Conservation (phyloP, 2,329 filamentous ascomycete species). For the Davidsoniella australis region DNA sequence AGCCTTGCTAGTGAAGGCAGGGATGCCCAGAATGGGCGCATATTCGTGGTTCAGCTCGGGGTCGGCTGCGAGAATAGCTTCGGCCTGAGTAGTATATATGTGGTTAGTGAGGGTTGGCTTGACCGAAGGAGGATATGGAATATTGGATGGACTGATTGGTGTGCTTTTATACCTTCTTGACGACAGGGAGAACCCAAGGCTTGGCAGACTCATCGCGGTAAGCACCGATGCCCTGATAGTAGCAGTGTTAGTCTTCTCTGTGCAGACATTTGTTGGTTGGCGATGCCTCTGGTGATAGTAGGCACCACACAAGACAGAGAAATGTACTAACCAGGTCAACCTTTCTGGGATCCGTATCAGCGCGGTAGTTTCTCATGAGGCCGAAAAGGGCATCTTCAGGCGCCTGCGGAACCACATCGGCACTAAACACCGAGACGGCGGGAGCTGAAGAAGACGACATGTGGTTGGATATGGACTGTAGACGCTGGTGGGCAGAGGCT, state of each 20-base stretch:
- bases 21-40: slow-evolving; percentile 80
- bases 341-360: slow-evolving; percentile 62
- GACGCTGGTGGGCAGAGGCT: slow-evolving; percentile 26
- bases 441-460: slow-evolving; percentile 20
- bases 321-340: slow-evolving; percentile 60
- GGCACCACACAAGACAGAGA: background rate
- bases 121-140: background rate
- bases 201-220: slow-evolving; percentile 92
- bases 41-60: slow-evolving; percentile 95
- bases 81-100: slow-evolving; percentile 46
- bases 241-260: background rate
- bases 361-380: slow-evolving; percentile 71
- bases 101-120: background rate
- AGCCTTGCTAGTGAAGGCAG: slow-evolving; percentile 72
- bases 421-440: slow-evolving; percentile 51
- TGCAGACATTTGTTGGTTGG: background rate
- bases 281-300: background rate
- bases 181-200: slow-evolving; percentile 91
- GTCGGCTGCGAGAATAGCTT: slow-evolving; percentile 74
- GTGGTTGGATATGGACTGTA: slow-evolving; percentile 49
- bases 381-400: slow-evolving; percentile 93
- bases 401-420: slow-evolving; percentile 67
- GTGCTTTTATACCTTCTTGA: slow-evolving; percentile 60
- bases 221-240: slow-evolving; percentile 55
- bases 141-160: too few species aligned